Evolutionary conservation across 176 grass and related monocot genomes (phyloP).

Genomic region (Juncus effusus): DNA sequence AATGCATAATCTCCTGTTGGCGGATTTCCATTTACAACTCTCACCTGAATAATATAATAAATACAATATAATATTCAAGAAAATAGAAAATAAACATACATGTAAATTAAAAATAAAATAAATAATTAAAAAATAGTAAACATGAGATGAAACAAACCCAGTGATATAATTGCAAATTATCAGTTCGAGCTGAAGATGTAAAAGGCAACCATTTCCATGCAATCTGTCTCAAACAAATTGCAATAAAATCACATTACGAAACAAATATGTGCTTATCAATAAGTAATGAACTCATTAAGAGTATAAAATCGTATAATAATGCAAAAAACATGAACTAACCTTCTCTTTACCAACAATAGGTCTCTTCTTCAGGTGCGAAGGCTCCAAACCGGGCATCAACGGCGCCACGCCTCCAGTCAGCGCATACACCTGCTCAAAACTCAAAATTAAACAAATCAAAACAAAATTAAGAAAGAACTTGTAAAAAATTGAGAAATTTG

Average conservation of each 20-base stretch:
- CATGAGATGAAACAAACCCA: slow-evolving; percentile 54
- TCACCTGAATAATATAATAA: slow-evolving; percentile 43
- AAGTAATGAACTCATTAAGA: slow-evolving; percentile 2
- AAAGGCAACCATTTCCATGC: slow-evolving; percentile 93
- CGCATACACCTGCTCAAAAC: slow-evolving; percentile 58
- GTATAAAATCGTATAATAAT: slow-evolving; percentile 15
- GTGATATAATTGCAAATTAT: slow-evolving; percentile 83
- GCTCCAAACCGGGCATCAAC: slow-evolving; percentile 75
- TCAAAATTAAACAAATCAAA: background rate
- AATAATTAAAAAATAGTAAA: background rate
- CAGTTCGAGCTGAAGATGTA: slow-evolving; percentile 72
- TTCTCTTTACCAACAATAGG: slow-evolving; percentile 62
- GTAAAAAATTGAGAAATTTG: background rate
- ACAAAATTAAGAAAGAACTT: background rate
- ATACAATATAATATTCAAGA: too few relatives aligned
- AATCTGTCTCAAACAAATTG: slow-evolving; percentile 51
- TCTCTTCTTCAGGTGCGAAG: slow-evolving; percentile 69
- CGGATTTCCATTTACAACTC: slow-evolving; percentile 76
- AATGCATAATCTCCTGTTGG: slow-evolving; percentile 93
- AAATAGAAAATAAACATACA: too few relatives aligned
- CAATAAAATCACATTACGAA: slow-evolving; percentile 15
- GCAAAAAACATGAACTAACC: slow-evolving; percentile 30
- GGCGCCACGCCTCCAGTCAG: slow-evolving; percentile 83
- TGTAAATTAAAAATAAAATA: background rate
- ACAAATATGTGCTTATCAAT: background rate